Conservation (phyloP, 768 basidiomycete genomes). For the Podaxis mareebaensis region DNA sequence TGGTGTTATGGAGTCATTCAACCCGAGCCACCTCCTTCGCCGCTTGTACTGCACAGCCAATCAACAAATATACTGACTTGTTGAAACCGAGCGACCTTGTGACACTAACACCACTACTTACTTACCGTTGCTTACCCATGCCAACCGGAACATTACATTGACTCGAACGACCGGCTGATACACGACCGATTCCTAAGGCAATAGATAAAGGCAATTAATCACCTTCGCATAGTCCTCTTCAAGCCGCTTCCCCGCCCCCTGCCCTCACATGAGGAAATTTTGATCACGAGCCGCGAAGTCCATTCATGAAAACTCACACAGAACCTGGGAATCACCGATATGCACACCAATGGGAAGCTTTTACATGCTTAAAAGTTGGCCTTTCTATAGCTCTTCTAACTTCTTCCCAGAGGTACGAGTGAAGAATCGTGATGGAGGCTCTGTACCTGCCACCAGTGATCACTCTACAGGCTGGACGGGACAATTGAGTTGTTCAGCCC, state of each 20-base stretch:
- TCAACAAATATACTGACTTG: not conserved
- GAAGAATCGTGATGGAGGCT: not conserved
- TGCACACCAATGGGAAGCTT: not conserved
- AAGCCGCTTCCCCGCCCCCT: not conserved
- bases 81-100: constrained; percentile 11
- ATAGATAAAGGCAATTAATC: not conserved
- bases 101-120: not conserved
- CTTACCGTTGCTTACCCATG: not conserved
- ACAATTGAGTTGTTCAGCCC: not conserved
- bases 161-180: not conserved
- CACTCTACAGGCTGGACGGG: not conserved
- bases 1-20: not conserved
- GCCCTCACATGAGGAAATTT: not conserved
- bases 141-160: not conserved
- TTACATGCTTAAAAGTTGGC: not conserved
- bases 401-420: constrained; percentile 1
- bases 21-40: not conserved
- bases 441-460: not conserved
- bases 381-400: not conserved
- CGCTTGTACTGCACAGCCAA: not conserved
- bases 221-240: not conserved
- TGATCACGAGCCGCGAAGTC: not conserved
- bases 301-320: not conserved
- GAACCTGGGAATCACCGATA: not conserved
- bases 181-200: not conserved